Conservation (phyloP, 306 rosid species). For the Prinsepia uniflora region DNA sequence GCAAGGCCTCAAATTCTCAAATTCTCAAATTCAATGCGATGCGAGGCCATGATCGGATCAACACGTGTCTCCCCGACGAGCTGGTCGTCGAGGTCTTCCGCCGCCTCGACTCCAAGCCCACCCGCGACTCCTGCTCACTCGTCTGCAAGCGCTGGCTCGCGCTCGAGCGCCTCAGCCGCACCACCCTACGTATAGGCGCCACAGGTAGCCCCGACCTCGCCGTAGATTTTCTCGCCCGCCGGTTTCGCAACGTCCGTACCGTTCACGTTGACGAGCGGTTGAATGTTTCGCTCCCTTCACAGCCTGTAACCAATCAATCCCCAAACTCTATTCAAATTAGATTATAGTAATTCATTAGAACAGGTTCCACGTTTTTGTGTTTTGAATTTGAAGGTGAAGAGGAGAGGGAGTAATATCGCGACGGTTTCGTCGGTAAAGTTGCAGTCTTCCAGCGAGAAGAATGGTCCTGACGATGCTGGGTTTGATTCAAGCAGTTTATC, state of each 20-base stretch:
- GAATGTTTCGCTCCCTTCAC: constrained; percentile 48
- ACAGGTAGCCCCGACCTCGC: constrained; percentile 66
- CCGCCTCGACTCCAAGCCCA: constrained; percentile 49
- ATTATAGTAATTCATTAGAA: background rate
- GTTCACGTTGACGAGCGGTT: constrained; percentile 78
- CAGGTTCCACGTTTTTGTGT: background rate
- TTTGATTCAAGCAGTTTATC: constrained; percentile 54
- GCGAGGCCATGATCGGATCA: constrained; percentile 76
- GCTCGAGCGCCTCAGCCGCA: constrained; percentile 73
- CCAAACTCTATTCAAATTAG: background rate
- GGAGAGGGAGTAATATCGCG: constrained; percentile 24
- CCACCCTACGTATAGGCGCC: constrained; percentile 73
- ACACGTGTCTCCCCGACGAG: constrained; percentile 73
- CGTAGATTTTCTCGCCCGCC: constrained; percentile 52
- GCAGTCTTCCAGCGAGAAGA: constrained; percentile 23
- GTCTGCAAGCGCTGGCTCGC: constrained; percentile 87
- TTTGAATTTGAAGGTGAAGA: constrained; percentile 43
- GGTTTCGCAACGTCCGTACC: constrained; percentile 57
- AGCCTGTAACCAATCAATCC: constrained; percentile 33
- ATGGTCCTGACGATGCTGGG: constrained; percentile 40
- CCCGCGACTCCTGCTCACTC: constrained; percentile 80
- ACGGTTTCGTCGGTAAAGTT: constrained; percentile 32
- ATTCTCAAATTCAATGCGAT: constrained; percentile 4
- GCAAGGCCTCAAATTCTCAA: background rate
- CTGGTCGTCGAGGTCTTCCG: constrained; percentile 72